Base-by-base conservation (phyloP, 2,329 filamentous ascomycete genomes). In the Verticillium dahliae region DNA sequence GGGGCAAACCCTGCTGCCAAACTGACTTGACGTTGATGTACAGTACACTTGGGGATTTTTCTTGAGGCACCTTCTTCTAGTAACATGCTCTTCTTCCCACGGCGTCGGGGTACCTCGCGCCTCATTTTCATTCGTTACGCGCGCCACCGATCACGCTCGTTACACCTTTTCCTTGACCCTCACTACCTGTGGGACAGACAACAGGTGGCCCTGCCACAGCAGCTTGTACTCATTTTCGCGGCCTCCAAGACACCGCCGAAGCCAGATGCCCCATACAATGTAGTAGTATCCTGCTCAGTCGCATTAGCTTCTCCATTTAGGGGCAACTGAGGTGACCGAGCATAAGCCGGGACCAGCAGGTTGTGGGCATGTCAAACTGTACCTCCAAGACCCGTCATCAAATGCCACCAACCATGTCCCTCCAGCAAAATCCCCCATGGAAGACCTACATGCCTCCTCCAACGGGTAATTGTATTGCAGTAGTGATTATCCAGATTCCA, bases 401-500 rank as follows among this genome's bases (percentile, higher is more conserved):
- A 70, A 75, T 94, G 91, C 89, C 89, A 83, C 80, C 81, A 83
- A 1, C 76, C 80, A 62, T 83, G 81, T 0, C 79, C 80, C 63
- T 82, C 80, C 0, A 95, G 80, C 6, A 95, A 64, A 14, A 93
- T 80, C 1, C 90, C 90, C 90, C 91, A 95, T 0, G 91, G 92
- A 66, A 96, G 78, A 13, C 90, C 87, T 37, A 95, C 75, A 56
- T 83, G 75, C 60, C 86, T 83, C 60, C 91, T 83, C 85, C 87
- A 91, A 55, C 71, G 72, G 22, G 86, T 83, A 63, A 95, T 75
- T 35, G 80, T 82, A 33, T 79, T 77, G 73, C 92, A 96, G 71
- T 87, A 90, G n/a, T 82, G 76, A 65, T 91, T 95, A 71, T 96
- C 91, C 59, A 96, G 69, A 60, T 83, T 88, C 92, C 91, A 96